Percentiles rank a stretch among this genome's conserved stretches.
Evolutionary conservation across 768 basidiomycete species (phyloP).

Genomic region (Pleurotus eryngii): DNA sequence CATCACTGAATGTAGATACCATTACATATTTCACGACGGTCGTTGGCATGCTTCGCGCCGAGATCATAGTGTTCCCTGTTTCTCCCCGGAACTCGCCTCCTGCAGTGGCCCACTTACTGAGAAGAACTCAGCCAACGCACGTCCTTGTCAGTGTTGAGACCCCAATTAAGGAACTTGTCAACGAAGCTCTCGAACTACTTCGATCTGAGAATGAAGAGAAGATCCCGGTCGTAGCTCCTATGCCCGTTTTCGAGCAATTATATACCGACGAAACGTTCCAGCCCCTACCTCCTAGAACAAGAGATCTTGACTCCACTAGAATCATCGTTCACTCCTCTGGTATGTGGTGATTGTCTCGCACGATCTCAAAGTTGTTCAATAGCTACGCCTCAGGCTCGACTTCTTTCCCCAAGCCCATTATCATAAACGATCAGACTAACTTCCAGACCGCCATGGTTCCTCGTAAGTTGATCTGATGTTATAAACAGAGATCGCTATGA

Average conservation of each 20-base stretch:
- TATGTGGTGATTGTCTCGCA: constrained; percentile 1
- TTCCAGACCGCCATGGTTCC: constrained; percentile 6
- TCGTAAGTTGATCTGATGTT: background rate
- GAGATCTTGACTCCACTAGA: constrained; percentile 2
- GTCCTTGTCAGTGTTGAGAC: constrained; percentile 21
- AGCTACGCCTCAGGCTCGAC: background rate
- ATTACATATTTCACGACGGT: constrained; percentile 25
- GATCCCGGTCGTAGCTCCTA: constrained; percentile 2
- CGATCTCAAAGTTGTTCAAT: background rate
- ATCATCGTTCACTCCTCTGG: constrained; percentile 23
- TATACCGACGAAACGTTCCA: constrained; percentile 5
- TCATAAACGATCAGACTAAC: background rate
- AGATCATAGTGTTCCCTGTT: constrained; percentile 19
- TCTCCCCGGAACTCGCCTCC: constrained; percentile 20
- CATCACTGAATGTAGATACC: constrained; percentile 20
- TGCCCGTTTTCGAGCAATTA: constrained; percentile 14
- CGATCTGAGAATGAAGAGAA: background rate
- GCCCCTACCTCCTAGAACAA: constrained; percentile 7
- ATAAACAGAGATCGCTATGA: background rate
- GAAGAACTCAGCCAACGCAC: constrained; percentile 16
- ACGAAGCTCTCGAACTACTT: background rate
- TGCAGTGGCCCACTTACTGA: constrained; percentile 32
- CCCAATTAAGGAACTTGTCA: constrained; percentile 15
- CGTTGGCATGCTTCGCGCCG: constrained; percentile 20
- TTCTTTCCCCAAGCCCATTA: constrained; percentile 10